Percentiles rank a stretch among this genome's conserved stretches.
These are phyloP conservation scores for Hygrocybe coccinea DNA, from an alignment of 768 basidiomycete species.

Conservation along the genomic window DNA sequence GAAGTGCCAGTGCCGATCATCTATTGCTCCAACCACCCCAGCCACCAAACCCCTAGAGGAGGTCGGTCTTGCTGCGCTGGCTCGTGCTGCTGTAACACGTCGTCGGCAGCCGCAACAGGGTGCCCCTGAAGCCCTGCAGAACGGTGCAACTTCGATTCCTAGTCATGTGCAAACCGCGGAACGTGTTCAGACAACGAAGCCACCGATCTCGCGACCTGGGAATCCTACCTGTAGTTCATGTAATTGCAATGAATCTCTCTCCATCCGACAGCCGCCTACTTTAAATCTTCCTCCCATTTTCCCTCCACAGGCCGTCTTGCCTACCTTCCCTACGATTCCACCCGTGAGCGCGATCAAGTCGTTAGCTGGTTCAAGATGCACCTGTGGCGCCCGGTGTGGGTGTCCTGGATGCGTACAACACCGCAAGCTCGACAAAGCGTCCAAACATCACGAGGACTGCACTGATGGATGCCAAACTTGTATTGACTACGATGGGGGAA, in stretches of 20 bases:
- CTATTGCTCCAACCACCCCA: constrained; percentile 5
- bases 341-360: constrained; percentile 55
- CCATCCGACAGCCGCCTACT: constrained; percentile 12
- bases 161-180: not conserved
- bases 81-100: constrained; percentile 36
- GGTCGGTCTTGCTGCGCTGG: constrained; percentile 30
- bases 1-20: constrained; percentile 47
- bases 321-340: constrained; percentile 54
- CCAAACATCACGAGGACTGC: constrained; percentile 43
- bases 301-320: constrained; percentile 27
- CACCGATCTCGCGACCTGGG: no score
- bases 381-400: constrained; percentile 61
- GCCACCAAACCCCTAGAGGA: constrained; percentile 5
- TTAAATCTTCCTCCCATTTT: constrained; percentile 50
- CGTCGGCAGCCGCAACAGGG: constrained; percentile 16
- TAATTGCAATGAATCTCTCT: not conserved
- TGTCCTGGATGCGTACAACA: constrained; percentile 75
- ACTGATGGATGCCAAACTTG: constrained; percentile 59
- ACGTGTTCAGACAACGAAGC: constrained; percentile 14
- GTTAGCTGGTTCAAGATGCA: constrained; percentile 64
- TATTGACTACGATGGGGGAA: constrained; percentile 46
- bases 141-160: not conserved
- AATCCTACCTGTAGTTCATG: no score
- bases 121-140: constrained; percentile 11
- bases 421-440: constrained; percentile 48